phyloP scores from a whole-genome alignment of 805 yeast species.

The Zygosaccharomyces rouxii region DNA sequence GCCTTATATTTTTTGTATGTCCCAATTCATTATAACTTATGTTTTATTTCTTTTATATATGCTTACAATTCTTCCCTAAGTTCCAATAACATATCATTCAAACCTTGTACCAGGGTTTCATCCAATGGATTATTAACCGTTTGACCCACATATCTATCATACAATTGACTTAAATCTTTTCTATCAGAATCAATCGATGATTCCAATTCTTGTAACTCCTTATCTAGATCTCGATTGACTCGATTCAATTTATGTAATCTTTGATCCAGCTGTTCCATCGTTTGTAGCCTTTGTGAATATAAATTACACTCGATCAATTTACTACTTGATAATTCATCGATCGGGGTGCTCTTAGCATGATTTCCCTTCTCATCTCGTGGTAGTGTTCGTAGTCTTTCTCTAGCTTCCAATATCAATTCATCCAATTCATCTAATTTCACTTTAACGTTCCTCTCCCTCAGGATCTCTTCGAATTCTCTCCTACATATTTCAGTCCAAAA shows the following conservation, averaged over 20 bases:
- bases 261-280: slow-evolving; percentile 23
- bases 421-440: slow-evolving; percentile 39
- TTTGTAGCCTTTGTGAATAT: slow-evolving; percentile 19
- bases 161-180: slow-evolving; percentile 30
- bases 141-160: slow-evolving; percentile 29
- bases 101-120: slow-evolving; percentile 25
- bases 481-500: slow-evolving; percentile 48
- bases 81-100: slow-evolving; percentile 29
- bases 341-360: slow-evolving; percentile 8
- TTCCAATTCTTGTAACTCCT: slow-evolving; percentile 23
- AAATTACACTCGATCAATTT: slow-evolving; percentile 28
- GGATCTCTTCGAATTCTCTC: slow-evolving; percentile 52
- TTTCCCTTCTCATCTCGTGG: slow-evolving; percentile 2
- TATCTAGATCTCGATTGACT: slow-evolving; percentile 23
- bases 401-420: slow-evolving; percentile 37
- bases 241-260: slow-evolving; percentile 19
- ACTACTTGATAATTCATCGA: slow-evolving; percentile 26
- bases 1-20: neutral
- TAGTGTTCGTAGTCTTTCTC: slow-evolving; percentile 16
- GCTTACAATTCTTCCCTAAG: slow-evolving; percentile 10
- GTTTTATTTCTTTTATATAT: neutral
- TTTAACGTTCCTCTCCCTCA: slow-evolving; percentile 42
- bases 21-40: neutral
- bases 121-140: slow-evolving; percentile 16
- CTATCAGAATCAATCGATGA: slow-evolving; percentile 23